A percentile compares a stretch with the other conserved stretches of the same genome.
Evolutionary conservation across 768 basidiomycete genomes (phyloP).

Genomic region (Trametes elegans): DNA sequence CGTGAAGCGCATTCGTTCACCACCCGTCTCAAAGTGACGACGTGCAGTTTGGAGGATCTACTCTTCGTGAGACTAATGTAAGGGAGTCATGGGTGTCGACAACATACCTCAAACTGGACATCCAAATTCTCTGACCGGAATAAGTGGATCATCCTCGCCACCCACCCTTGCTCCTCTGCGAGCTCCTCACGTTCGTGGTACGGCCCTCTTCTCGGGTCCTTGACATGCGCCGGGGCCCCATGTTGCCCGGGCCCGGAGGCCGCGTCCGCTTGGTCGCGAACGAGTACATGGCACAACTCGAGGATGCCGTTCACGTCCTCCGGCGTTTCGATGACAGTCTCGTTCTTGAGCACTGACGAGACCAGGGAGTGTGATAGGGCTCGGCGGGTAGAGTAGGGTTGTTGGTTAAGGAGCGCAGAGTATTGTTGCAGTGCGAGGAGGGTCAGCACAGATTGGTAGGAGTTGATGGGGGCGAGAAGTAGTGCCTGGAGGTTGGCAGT

Average conservation of each 20-base stretch:
- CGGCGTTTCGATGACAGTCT: slow-evolving; percentile 89
- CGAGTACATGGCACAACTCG: slow-evolving; percentile 88
- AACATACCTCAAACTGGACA: slow-evolving; percentile 83
- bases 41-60: slow-evolving; percentile 91
- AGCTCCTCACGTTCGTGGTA: slow-evolving; percentile 83
- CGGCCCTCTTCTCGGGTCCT: slow-evolving; percentile 56
- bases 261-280: slow-evolving; percentile 77
- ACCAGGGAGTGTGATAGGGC: slow-evolving; percentile 94
- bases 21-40: slow-evolving; percentile 85
- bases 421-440: slow-evolving; percentile 95
- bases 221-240: slow-evolving; percentile 33
- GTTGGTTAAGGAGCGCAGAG: slow-evolving; percentile 74
- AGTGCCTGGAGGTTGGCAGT: slow-evolving; percentile 88
- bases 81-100: neutral
- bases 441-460: slow-evolving; percentile 94
- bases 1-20: slow-evolving; percentile 94
- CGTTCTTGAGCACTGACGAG: slow-evolving; percentile 93
- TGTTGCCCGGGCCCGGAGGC: slow-evolving; percentile 26
- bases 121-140: slow-evolving; percentile 86
- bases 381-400: slow-evolving; percentile 87
- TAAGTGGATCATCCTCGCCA: slow-evolving; percentile 95
- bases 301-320: slow-evolving; percentile 95
- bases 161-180: slow-evolving; percentile 99
- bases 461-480: slow-evolving; percentile 91
- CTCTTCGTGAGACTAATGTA: neutral